Base-by-base conservation (phyloP, 495 filamentous ascomycete genomes). In the Neurospora sp. region DNA sequence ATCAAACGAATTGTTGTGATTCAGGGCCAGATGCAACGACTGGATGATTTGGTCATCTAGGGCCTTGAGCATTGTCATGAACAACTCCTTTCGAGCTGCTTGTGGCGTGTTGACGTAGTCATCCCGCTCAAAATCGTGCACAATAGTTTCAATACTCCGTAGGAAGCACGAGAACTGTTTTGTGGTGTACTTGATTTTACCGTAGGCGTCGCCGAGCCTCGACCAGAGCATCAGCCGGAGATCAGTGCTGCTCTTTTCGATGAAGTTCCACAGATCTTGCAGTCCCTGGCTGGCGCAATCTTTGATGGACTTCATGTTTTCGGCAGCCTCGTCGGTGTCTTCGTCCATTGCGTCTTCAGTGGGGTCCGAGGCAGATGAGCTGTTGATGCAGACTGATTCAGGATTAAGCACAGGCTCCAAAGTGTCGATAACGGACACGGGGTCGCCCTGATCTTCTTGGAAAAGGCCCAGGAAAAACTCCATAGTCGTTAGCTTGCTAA, bases 381-480 rank as follows among this genome's bases (percentile, higher is more conserved):
- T 75, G 35, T 77, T 76, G 75, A 80, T 79, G 77, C 73, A 80
- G 46, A 92, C 86, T 14, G 88, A 89, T 20, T 89, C 84, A 12
- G 91, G 90, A 72, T 96, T 93, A 2, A 99, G 86, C 18, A 99
- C 90, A 2, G 96, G 96, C 76, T 99, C 96, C 40, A 99, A 84
- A 44, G 89, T 96, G 76, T 97, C 94, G 76, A 99, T 97, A 5
- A 97, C 86, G 10, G 89, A 88, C 5, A 93, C 86, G 0, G 96
- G 91, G 77, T 97, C 89, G 42, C 88, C 88, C 40, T 88, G 81
- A 48, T 88, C 85, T 12, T 87, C 85, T 42, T 87, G 85, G 75
- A 98, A 97, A 1, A 99, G 88, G 39, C 89, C 91, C 73, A 92
- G 85, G 82, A 99, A 98, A 82, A 97, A 98, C 77, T 97, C 96